Evolutionary conservation across 2,329 filamentous ascomycete species (phyloP).

Genomic region (Venturia pyrina): DNA sequence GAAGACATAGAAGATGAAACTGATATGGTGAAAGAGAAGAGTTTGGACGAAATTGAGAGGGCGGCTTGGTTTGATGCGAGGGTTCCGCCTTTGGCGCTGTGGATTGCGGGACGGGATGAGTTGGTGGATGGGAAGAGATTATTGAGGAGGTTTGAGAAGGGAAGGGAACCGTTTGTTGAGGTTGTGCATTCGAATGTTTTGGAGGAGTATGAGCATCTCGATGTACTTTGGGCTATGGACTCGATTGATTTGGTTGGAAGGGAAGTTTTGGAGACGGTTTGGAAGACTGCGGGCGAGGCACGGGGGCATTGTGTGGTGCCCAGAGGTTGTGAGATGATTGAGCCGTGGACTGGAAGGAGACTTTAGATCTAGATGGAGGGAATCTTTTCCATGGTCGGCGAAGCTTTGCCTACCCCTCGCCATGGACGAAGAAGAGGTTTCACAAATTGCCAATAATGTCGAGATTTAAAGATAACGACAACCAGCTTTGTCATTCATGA

Average conservation of each 20-base stretch:
- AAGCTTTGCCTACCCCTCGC: no score
- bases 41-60: neutral
- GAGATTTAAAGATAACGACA: no score
- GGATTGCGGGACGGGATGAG: constrained; percentile 1
- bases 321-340: neutral
- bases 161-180: constrained; percentile 2
- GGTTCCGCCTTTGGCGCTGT: neutral
- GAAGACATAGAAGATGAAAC: neutral
- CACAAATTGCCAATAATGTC: no score
- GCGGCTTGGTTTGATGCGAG: constrained; percentile 2
- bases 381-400: no score
- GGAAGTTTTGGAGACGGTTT: constrained; percentile 1
- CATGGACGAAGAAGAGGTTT: no score
- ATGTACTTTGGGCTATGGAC: constrained; percentile 8
- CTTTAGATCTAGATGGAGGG: no score
- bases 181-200: constrained; percentile 1
- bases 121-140: constrained; percentile 5
- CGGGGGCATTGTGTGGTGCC: neutral
- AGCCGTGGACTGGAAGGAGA: neutral
- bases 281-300: neutral
- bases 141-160: constrained; percentile 3
- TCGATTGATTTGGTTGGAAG: constrained; percentile 1
- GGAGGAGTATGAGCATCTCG: constrained; percentile 8
- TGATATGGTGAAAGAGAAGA: neutral
- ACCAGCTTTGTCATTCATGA: no score